Conservation (phyloP, 306 rosid genomes). For the Nissolia schottii region DNA sequence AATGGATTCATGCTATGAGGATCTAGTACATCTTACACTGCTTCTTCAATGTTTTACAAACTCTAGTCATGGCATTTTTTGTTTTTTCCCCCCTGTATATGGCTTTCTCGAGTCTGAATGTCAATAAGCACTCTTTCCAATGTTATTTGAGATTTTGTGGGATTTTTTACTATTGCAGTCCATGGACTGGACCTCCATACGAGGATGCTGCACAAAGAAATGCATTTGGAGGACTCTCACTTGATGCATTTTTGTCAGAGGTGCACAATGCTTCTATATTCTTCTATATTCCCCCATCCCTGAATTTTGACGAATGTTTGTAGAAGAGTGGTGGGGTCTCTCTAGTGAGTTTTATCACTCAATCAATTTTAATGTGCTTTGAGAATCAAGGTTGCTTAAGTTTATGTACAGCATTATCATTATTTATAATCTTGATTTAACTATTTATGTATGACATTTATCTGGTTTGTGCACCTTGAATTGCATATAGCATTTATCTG, state of each 20-base stretch:
- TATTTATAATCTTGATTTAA: not conserved
- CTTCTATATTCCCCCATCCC: not conserved
- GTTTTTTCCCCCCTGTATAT: not conserved
- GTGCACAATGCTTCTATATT: slow-evolving; percentile 12
- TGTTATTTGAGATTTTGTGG: slow-evolving; percentile 10
- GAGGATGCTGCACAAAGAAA: slow-evolving; percentile 75
- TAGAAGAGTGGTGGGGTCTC: not conserved
- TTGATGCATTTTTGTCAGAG: slow-evolving; percentile 81
- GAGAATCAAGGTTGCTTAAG: not conserved
- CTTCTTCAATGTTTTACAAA: slow-evolving; percentile 7
- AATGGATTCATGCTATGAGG: not conserved
- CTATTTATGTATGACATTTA: not conserved
- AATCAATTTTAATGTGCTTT: not conserved
- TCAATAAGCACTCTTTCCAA: not conserved
- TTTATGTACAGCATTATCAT: not conserved
- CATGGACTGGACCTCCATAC: slow-evolving; percentile 68
- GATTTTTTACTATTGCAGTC: slow-evolving; percentile 56
- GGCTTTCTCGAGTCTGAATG: slow-evolving; percentile 18
- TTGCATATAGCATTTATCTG: not conserved
- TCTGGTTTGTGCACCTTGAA: not conserved
- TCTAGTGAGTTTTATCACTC: not conserved
- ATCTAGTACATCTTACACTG: not conserved
- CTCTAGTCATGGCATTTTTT: not conserved
- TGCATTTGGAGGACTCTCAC: slow-evolving; percentile 77
- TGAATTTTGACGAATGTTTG: not conserved